Conservation (phyloP, 176 grass and related monocot genomes). For the Typha latifolia region DNA sequence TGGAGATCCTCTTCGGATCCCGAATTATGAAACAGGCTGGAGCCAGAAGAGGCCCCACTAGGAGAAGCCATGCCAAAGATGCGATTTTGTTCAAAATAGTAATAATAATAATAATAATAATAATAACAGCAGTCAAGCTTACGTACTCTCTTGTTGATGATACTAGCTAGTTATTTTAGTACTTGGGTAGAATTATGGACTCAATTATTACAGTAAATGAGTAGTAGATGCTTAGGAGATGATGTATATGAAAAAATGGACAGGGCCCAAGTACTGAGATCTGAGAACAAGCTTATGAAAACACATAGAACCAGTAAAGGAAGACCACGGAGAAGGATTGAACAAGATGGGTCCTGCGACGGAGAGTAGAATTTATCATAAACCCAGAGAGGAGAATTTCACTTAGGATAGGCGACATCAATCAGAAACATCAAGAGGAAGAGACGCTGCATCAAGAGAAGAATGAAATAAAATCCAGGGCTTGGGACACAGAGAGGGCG, state of each 20-base stretch:
- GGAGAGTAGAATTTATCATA: conserved; percentile 59
- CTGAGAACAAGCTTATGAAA: conserved; percentile 37
- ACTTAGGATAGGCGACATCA: conserved; percentile 60
- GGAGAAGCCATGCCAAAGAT: conserved; percentile 34
- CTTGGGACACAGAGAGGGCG: not conserved
- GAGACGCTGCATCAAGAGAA: not conserved
- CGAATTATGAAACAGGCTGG: conserved; percentile 5
- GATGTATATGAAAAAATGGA: not conserved
- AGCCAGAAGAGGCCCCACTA: conserved; percentile 34
- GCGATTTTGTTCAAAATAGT: not conserved
- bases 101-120: too few relatives aligned
- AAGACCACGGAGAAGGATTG: conserved; percentile 98
- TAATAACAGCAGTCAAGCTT: not conserved
- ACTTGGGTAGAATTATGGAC: not conserved
- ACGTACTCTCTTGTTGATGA: not conserved
- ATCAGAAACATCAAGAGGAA: conserved; percentile 44
- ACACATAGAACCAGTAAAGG: conserved; percentile 99
- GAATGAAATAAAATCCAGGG: not conserved
- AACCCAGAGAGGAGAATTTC: conserved; percentile 52
- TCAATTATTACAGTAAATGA: not conserved
- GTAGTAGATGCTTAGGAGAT: not conserved
- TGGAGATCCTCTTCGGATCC: conserved; percentile 28
- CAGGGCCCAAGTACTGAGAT: too few relatives aligned
- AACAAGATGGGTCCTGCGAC: conserved; percentile 51
- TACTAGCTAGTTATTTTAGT: not conserved